Conservation (phyloP, 192 early-diverging fungal genomes). For the Coemansia sp. region DNA sequence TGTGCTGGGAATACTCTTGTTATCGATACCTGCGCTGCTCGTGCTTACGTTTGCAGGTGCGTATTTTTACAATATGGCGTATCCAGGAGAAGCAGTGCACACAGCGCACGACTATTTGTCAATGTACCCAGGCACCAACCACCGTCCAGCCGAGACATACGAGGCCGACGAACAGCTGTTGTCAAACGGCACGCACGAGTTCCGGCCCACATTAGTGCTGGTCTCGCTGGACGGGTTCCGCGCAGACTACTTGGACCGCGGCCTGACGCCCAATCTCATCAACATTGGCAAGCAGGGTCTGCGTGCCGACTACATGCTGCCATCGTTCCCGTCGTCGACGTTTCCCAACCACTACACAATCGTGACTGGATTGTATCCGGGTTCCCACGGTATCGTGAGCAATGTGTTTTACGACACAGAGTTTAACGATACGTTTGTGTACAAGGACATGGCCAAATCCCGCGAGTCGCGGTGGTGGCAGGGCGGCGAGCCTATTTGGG, state of each 20-base stretch:
- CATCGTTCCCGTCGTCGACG: slow-evolving; percentile 65
- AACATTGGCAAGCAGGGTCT: slow-evolving; percentile 36
- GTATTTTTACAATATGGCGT: slow-evolving; percentile 26
- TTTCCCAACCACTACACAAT: slow-evolving; percentile 94
- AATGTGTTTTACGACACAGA: slow-evolving; percentile 78
- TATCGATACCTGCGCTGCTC: slow-evolving; percentile 22
- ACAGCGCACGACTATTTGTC: slow-evolving; percentile 23
- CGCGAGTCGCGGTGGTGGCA: slow-evolving; percentile 78
- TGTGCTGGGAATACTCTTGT: slow-evolving; percentile 20
- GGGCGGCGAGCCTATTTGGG: slow-evolving; percentile 89
- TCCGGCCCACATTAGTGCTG: slow-evolving; percentile 71
- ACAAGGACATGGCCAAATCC: slow-evolving; percentile 65
- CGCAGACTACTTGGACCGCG: slow-evolving; percentile 76
- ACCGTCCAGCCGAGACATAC: slow-evolving; percentile 2
- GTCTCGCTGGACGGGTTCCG: slow-evolving; percentile 87
- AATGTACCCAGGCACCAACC: slow-evolving; percentile 19
- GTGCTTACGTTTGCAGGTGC: slow-evolving; percentile 20
- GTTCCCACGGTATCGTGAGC: slow-evolving; percentile 87
- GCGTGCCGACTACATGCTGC: slow-evolving; percentile 53
- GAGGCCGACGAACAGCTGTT: slow-evolving; percentile 6
- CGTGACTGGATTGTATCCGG: slow-evolving; percentile 90
- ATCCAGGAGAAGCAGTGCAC: slow-evolving; percentile 5
- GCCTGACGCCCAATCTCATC: slow-evolving; percentile 64
- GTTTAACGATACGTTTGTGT: slow-evolving; percentile 73
- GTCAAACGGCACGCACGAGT: slow-evolving; percentile 68